Conservation (phyloP, 306 rosid genomes). For the Pachyrhizus erosus region DNA sequence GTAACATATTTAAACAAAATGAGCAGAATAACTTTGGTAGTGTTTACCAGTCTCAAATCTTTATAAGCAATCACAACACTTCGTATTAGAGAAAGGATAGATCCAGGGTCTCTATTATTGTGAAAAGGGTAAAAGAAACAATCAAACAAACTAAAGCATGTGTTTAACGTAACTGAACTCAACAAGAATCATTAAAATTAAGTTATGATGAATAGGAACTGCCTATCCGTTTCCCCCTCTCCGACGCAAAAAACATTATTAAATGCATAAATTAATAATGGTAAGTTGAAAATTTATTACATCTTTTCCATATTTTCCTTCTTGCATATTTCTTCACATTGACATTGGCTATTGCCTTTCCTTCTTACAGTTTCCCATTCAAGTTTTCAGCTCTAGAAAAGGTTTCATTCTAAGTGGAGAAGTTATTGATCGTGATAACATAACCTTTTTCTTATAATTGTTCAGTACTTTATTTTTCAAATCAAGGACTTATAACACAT, state of each 20-base stretch:
- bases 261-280: conserved; percentile 19
- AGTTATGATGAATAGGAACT: conserved; percentile 8
- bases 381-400: conserved; percentile 46
- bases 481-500: too few species aligned
- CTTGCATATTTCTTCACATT: conserved; percentile 47
- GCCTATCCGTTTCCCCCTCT: not conserved
- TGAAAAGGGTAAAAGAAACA: not conserved
- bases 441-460: too few species aligned
- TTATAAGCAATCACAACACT: conserved; percentile 38
- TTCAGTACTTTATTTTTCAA: too few species aligned
- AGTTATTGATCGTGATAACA: too few species aligned
- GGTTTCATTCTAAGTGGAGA: conserved; percentile 54
- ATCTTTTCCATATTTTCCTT: conserved; percentile 64
- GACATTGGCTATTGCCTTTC: conserved; percentile 45
- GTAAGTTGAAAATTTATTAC: conserved; percentile 53
- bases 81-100: conserved; percentile 28
- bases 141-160: conserved; percentile 27
- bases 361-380: conserved; percentile 51
- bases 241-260: not conserved
- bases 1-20: conserved; percentile 11
- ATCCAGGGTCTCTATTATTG: conserved; percentile 12
- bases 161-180: conserved; percentile 18
- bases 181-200: conserved; percentile 32
- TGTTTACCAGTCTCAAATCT: conserved; percentile 14
- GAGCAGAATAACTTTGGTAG: not conserved